These are phyloP conservation scores for Trichoderma brevicompactum DNA, from an alignment of 2,329 filamentous ascomycete species.

Conservation along the genomic window DNA sequence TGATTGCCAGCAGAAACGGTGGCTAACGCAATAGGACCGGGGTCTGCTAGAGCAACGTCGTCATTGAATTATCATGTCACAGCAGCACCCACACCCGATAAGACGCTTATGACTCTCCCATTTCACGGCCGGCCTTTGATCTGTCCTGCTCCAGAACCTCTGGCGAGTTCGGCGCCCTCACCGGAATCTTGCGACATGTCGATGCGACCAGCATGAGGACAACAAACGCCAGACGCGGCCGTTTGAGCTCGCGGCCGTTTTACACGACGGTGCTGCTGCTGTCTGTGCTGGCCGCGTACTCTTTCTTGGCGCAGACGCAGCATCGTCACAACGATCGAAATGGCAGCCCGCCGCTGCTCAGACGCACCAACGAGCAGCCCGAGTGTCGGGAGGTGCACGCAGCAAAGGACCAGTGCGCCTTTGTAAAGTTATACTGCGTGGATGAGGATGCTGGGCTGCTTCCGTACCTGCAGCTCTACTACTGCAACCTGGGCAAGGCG, in stretches of 20 bases:
- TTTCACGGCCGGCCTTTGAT: not conserved
- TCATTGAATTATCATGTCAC: conserved; percentile 18
- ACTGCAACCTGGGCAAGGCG: conserved; percentile 71
- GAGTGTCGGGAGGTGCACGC: conserved; percentile 81
- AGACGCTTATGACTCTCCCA: not conserved
- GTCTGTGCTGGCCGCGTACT: conserved; percentile 51
- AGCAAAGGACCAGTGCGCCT: conserved; percentile 81
- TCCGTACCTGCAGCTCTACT: conserved; percentile 88
- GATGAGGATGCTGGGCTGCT: conserved; percentile 90
- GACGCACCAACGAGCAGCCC: conserved; percentile 39
- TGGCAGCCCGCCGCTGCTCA: conserved; percentile 30
- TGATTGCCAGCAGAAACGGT: not conserved
- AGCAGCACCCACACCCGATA: not conserved
- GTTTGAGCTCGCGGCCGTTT: conserved; percentile 54
- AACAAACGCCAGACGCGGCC: conserved; percentile 36
- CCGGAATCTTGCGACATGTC: conserved; percentile 13
- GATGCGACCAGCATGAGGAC: conserved; percentile 27
- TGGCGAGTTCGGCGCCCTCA: not conserved
- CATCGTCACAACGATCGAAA: conserved; percentile 24
- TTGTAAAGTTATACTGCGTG: conserved; percentile 78
- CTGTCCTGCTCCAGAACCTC: not conserved
- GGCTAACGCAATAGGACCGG: not conserved
- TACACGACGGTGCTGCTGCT: conserved; percentile 54
- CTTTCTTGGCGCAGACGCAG: conserved; percentile 41
- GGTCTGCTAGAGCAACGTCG: not conserved